These are phyloP conservation scores for Amyloporia xantha DNA, from an alignment of 768 basidiomycete genomes.

Conservation along the genomic window DNA sequence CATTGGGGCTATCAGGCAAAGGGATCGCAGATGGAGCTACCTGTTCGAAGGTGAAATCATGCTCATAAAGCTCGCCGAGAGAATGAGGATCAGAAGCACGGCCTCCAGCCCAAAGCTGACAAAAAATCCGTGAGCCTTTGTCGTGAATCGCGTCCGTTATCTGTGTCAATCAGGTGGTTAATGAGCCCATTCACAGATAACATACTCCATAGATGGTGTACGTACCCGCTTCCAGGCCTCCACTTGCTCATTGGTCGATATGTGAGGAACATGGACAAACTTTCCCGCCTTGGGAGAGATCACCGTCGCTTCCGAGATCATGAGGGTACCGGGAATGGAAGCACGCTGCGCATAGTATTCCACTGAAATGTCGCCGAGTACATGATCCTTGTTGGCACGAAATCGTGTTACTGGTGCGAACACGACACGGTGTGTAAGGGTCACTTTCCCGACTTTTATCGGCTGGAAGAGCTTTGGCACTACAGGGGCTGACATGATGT, in stretches of 20 bases:
- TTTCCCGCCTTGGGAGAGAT: constrained; percentile 47
- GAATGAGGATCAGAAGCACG: too few species aligned
- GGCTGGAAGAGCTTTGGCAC: constrained; percentile 3
- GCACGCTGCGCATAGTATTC: constrained; percentile 34
- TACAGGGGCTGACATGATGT: background rate
- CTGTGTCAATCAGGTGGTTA: constrained; percentile 19
- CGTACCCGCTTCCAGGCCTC: constrained; percentile 45
- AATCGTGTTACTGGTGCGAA: constrained; percentile 44
- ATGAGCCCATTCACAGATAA: background rate
- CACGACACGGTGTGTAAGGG: constrained; percentile 40
- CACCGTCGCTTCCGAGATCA: constrained; percentile 52
- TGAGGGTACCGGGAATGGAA: constrained; percentile 41
- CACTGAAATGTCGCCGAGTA: constrained; percentile 28
- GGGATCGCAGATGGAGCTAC: too few species aligned
- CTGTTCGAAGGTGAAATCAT: too few species aligned
- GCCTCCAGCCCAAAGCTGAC: constrained; percentile 55
- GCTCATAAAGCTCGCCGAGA: too few species aligned
- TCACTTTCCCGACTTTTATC: background rate
- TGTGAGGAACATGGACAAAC: constrained; percentile 46
- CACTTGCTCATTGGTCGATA: constrained; percentile 57
- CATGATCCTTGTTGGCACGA: constrained; percentile 29
- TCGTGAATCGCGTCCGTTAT: constrained; percentile 52
- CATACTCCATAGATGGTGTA: background rate
- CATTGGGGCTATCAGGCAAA: too few species aligned
- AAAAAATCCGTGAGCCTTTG: constrained; percentile 43